Percentiles rank a stretch among this genome's conserved stretches.
Evolutionary conservation across 139 green algal species (phyloP).

Genomic region (Volvox africanus): DNA sequence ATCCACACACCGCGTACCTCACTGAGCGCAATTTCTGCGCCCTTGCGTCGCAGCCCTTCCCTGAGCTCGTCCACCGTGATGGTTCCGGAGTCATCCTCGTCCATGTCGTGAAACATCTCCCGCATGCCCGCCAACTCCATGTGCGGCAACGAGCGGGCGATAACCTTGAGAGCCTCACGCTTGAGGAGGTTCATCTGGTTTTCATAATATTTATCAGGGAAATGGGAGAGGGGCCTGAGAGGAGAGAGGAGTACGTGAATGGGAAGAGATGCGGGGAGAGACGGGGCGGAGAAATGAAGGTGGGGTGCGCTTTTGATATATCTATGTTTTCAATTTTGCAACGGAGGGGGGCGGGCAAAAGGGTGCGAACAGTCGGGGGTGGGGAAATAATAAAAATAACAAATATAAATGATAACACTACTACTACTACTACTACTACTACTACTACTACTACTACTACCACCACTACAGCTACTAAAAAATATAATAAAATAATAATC

Average conservation of each 20-base stretch:
- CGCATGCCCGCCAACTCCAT: constrained; percentile 71
- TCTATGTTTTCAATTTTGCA: too few species aligned
- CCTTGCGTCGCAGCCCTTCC: constrained; percentile 77
- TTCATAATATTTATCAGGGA: too few species aligned
- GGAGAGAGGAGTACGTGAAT: not conserved
- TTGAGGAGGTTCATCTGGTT: constrained; percentile 94
- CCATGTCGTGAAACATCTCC: constrained; percentile 74
- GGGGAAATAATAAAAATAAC: too few species aligned
- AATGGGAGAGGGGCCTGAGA: not conserved
- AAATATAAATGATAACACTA: too few species aligned
- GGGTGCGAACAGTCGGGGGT: too few species aligned
- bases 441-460: too few species aligned
- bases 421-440: too few species aligned
- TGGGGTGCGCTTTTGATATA: too few species aligned
- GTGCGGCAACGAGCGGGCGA: constrained; percentile 71
- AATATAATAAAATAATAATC: too few species aligned
- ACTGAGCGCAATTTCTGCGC: constrained; percentile 49
- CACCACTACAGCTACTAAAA: too few species aligned
- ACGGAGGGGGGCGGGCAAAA: too few species aligned
- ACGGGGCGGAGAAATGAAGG: not conserved
- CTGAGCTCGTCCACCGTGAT: constrained; percentile 88
- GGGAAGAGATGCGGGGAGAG: not conserved
- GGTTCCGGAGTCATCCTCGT: constrained; percentile 71
- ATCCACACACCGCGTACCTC: constrained; percentile 14
- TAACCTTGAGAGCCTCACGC: constrained; percentile 89